Evolutionary conservation across 148 eudicot genomes (phyloP).

Genomic region (Rhododendron ovatum): DNA sequence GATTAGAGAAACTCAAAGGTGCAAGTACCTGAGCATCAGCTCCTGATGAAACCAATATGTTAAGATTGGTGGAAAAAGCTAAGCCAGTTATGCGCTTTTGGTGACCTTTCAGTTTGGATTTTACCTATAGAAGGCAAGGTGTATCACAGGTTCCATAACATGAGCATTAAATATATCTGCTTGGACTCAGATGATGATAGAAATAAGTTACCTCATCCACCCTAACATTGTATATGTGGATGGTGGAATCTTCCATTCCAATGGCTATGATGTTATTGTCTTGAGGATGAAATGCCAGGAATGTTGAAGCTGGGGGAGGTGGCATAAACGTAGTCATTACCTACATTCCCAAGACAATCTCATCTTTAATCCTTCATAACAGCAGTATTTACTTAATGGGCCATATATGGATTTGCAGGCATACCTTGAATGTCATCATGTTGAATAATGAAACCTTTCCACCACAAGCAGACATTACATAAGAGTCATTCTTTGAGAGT

Average conservation of each 20-base stretch:
- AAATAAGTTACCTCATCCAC: conserved; percentile 71
- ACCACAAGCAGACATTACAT: conserved; percentile 93
- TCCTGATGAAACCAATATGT: conserved; percentile 78
- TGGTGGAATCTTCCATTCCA: conserved; percentile 95
- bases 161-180: background rate
- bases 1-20: background rate
- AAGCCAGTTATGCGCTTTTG: conserved; percentile 76
- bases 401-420: background rate
- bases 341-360: conserved; percentile 32
- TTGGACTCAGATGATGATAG: background rate
- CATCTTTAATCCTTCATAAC: background rate
- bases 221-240: conserved; percentile 92
- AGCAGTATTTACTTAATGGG: too few species aligned
- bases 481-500: conserved; percentile 94
- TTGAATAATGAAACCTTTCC: conserved; percentile 93
- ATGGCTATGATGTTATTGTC: conserved; percentile 97
- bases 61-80: conserved; percentile 68
- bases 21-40: conserved; percentile 84
- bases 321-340: conserved; percentile 95
- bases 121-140: conserved; percentile 38
- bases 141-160: background rate
- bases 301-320: conserved; percentile 90
- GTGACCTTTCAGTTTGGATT: conserved; percentile 71
- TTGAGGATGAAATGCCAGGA: conserved; percentile 93
- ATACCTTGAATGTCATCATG: conserved; percentile 98